Evolutionary conservation across 345 rosid genomes (phyloP).

Genomic region (Murraya koenigii): DNA sequence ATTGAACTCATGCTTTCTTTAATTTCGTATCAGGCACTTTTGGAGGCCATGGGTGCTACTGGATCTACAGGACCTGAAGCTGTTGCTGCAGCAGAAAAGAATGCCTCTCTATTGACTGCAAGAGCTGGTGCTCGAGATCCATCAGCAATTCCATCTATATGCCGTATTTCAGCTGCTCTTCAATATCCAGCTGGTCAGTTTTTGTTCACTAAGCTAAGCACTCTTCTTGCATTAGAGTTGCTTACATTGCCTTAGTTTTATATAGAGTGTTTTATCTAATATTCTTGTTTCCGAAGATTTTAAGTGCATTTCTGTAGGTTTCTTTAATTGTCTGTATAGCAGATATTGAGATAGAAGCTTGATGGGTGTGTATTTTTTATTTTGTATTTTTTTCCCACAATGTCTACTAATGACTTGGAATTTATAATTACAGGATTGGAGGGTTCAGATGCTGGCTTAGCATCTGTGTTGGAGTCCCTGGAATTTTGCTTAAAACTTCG

Average conservation of each 20-base stretch:
- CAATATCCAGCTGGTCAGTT: slow-evolving; percentile 89
- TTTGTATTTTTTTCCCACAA: not conserved
- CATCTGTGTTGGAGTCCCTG: slow-evolving; percentile 78
- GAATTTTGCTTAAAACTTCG: slow-evolving; percentile 87
- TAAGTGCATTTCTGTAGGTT: not conserved
- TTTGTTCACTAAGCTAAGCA: not conserved
- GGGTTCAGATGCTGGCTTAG: slow-evolving; percentile 89
- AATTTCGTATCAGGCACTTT: slow-evolving; percentile 65
- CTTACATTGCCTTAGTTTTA: not conserved
- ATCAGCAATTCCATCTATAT: slow-evolving; percentile 95
- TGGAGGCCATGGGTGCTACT: slow-evolving; percentile 83
- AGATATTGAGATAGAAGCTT: not conserved
- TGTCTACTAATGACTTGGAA: not conserved
- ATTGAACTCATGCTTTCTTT: slow-evolving; percentile 14
- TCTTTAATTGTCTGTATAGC: not conserved
- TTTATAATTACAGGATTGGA: slow-evolving; percentile 57
- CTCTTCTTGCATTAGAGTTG: not conserved
- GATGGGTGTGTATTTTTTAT: not conserved
- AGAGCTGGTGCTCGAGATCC: slow-evolving; percentile 99
- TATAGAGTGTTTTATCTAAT: not conserved
- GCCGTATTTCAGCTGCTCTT: slow-evolving; percentile 92
- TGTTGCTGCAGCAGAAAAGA: slow-evolving; percentile 84
- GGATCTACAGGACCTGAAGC: slow-evolving; percentile 94
- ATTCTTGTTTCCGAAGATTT: not conserved
- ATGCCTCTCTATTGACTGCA: slow-evolving; percentile 88